Conservation (phyloP, 2,329 filamentous ascomycete genomes). For the Trichoderma oligosporum region DNA sequence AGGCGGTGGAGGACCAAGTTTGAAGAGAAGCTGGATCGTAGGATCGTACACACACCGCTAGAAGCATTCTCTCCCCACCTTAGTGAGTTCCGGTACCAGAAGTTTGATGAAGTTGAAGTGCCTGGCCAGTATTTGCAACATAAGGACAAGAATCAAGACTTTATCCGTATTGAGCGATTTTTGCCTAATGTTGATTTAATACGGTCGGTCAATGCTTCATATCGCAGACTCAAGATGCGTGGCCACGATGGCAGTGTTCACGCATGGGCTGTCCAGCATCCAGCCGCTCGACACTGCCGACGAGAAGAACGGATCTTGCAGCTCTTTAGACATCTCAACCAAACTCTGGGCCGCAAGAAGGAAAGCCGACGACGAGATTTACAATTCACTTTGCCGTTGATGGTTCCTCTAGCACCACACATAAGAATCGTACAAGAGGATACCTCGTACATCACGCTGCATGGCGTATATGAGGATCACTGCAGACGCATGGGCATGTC, state of each 20-base stretch:
- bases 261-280: conserved; percentile 93
- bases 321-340: conserved; percentile 96
- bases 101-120: conserved; percentile 97
- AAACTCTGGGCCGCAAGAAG: conserved; percentile 85
- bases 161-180: conserved; percentile 95
- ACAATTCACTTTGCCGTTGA: conserved; percentile 92
- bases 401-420: conserved; percentile 91
- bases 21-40: conserved; percentile 91
- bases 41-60: conserved; percentile 67
- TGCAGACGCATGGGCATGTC: conserved; percentile 81
- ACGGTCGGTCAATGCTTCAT: conserved; percentile 83
- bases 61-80: conserved; percentile 87
- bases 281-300: conserved; percentile 84
- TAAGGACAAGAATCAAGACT: conserved; percentile 98
- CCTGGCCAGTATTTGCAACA: conserved; percentile 96
- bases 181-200: conserved; percentile 91
- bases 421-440: conserved; percentile 96
- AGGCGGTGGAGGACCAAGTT: conserved; percentile 96
- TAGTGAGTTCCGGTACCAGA: conserved; percentile 94
- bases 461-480: conserved; percentile 94
- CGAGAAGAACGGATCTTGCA: conserved; percentile 94
- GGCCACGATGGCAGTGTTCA: conserved; percentile 98
- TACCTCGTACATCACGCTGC: conserved; percentile 86
- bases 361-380: conserved; percentile 90
- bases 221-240: conserved; percentile 89